phyloP scores from a whole-genome alignment of 2,329 filamentous ascomycete genomes.

The Fusarium gaditjirri region DNA sequence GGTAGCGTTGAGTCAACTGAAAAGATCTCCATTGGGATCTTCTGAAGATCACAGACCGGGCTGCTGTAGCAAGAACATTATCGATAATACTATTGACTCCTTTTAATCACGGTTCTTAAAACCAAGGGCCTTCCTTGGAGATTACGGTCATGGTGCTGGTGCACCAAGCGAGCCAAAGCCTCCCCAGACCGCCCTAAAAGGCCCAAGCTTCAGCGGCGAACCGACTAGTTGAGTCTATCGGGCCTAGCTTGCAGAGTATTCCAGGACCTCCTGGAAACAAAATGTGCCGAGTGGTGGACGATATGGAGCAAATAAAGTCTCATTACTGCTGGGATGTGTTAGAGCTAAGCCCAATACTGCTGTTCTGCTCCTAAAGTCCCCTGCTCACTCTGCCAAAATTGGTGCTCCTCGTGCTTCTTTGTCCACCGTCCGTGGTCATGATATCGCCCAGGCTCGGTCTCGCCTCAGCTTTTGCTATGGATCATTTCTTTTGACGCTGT shows the following conservation, averaged over 20 bases:
- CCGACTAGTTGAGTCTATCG: slow-evolving; percentile 22
- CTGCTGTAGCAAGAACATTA: slow-evolving; percentile 13
- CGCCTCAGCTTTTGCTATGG: slow-evolving; percentile 27
- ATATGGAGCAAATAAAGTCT: slow-evolving; percentile 30
- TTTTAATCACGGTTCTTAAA: slow-evolving; percentile 31
- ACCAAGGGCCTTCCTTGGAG: slow-evolving; percentile 32
- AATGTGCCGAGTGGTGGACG: slow-evolving; percentile 42
- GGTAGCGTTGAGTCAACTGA: not conserved
- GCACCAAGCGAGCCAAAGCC: slow-evolving; percentile 3
- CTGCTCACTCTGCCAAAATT: slow-evolving; percentile 25
- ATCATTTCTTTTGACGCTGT: slow-evolving; percentile 41
- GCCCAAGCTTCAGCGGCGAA: slow-evolving; percentile 35
- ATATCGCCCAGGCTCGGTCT: slow-evolving; percentile 45
- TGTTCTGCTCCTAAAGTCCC: slow-evolving; percentile 24
- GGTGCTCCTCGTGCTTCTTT: slow-evolving; percentile 31
- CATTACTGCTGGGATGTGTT: slow-evolving; percentile 24
- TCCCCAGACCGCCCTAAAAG: slow-evolving; percentile 20
- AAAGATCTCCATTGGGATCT: slow-evolving; percentile 28
- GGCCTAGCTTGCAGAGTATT: slow-evolving; percentile 24
- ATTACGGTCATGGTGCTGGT: slow-evolving; percentile 20
- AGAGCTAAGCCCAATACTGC: slow-evolving; percentile 41
- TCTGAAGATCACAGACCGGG: slow-evolving; percentile 18
- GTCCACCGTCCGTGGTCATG: slow-evolving; percentile 31
- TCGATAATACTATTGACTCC: slow-evolving; percentile 14
- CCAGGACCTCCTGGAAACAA: slow-evolving; percentile 24